Evolutionary conservation across 1,284 basidiomycete genomes (phyloP), one percentile per base, ranked within the genome.

Genomic region (Cutaneotrichosporon cavernicola): DNA sequence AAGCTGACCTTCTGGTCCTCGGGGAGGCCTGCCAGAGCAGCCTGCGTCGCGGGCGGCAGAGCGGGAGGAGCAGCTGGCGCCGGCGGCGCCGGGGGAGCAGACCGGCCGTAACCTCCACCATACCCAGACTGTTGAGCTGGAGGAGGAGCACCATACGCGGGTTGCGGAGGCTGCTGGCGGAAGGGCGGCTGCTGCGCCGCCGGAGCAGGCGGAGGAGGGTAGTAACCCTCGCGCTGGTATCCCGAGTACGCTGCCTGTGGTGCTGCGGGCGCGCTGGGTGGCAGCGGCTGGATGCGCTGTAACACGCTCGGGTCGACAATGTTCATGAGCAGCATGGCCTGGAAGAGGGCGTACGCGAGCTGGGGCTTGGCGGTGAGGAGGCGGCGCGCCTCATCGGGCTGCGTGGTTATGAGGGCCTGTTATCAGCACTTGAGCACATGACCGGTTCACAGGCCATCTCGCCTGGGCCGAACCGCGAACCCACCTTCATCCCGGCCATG

Each of bases 401-500:
- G 90, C 0, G 88, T 91, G 31, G 91, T 88, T 32, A 97, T 89
- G 73, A 97, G 92, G 2, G 72, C 72, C 78, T 79, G 63, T 7
- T 2, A 31, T 61, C 30, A 64, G 60, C 30, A 26, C 31, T 2
- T 30, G 26, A 26, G 26, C 26, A 26, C 26, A 26, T 26, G 26
- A 26, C 26, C 2, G 26, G 26, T 26, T 26, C 26, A 26, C 26
- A 26, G 2, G 26, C 26, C 26, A 26, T 3, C 26, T 26, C 26
- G 26, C 26, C n/a, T n/a, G n/a, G n/a, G n/a, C n/a, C 26, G 3
- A 30, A 26, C 21, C 22, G 2, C 11, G 6, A 61, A 78, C 85
- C 73, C 76, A 94, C 94, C 88, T 98, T 98, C 90, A 97, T 97
- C 80, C 97, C 92, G 34, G 90, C 90, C 72, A 99, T 84, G n/a